Conservation (phyloP, 2,329 filamentous ascomycete species). For the Ramularia collo-cygni region DNA sequence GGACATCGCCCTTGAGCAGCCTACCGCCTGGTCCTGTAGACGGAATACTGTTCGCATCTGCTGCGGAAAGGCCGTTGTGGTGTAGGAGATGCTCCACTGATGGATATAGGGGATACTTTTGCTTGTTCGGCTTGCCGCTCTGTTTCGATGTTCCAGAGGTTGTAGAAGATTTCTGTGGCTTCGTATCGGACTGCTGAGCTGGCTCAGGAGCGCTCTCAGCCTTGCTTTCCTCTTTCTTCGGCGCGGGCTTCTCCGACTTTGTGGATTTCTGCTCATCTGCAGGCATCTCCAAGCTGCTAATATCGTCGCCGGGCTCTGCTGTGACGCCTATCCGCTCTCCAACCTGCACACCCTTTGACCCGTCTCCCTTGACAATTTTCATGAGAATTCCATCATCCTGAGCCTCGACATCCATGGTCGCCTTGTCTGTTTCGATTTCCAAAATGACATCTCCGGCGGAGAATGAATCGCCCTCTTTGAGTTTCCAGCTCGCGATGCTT, state of each 20-base stretch:
- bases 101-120: conserved; percentile 68
- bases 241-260: conserved; percentile 16
- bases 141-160: conserved; percentile 4
- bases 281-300: conserved; percentile 66
- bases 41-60: conserved; percentile 72
- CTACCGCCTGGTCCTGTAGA: conserved; percentile 82
- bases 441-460: conserved; percentile 77
- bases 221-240: conserved; percentile 20
- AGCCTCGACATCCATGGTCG: conserved; percentile 89
- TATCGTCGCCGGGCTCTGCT: conserved; percentile 74
- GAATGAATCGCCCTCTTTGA: conserved; percentile 82
- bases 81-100: conserved; percentile 79
- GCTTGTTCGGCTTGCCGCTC: conserved; percentile 49
- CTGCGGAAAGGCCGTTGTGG: conserved; percentile 67
- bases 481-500: conserved; percentile 76
- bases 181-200: conserved; percentile 19
- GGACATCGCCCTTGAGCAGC: conserved; percentile 88
- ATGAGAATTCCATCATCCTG: conserved; percentile 82
- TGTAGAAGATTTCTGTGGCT: conserved; percentile 14
- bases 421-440: conserved; percentile 92
- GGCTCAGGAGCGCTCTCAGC: conserved; percentile 12
- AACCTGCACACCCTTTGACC: conserved; percentile 69
- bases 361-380: conserved; percentile 70
- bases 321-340: conserved; percentile 76
- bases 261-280: conserved; percentile 50